These are phyloP conservation scores for Chaetomium olivaceum DNA, from an alignment of 2,329 filamentous ascomycete genomes.

Conservation along the genomic window DNA sequence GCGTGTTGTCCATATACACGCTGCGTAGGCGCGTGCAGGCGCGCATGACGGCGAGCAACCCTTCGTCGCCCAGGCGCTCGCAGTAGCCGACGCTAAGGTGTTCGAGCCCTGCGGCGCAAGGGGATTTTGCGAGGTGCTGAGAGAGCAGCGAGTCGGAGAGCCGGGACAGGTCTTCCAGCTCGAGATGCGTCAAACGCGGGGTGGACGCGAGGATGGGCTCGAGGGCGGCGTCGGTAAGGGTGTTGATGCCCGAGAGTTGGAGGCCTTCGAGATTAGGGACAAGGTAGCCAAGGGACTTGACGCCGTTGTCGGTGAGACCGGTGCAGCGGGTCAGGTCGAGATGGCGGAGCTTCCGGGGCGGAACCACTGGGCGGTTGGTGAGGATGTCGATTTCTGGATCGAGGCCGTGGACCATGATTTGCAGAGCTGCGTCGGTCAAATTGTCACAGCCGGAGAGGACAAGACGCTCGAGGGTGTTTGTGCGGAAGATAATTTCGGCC, in stretches of 20 bases:
- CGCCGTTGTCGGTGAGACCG: slow-evolving; percentile 68
- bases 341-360: slow-evolving; percentile 76
- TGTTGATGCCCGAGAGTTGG: slow-evolving; percentile 75
- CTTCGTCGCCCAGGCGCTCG: slow-evolving; percentile 77
- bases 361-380: slow-evolving; percentile 72
- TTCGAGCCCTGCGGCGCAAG: slow-evolving; percentile 69
- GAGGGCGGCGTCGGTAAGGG: slow-evolving; percentile 72
- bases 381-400: slow-evolving; percentile 80
- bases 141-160: slow-evolving; percentile 74
- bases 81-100: slow-evolving; percentile 91
- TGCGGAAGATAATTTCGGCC: slow-evolving; percentile 72
- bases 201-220: slow-evolving; percentile 72
- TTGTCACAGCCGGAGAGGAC: slow-evolving; percentile 78
- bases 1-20: slow-evolving; percentile 90
- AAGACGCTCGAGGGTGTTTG: slow-evolving; percentile 80
- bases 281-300: slow-evolving; percentile 71
- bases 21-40: slow-evolving; percentile 68
- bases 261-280: slow-evolving; percentile 80
- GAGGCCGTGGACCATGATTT: slow-evolving; percentile 71
- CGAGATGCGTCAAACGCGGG: slow-evolving; percentile 78
- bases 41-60: slow-evolving; percentile 81
- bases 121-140: slow-evolving; percentile 72
- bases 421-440: slow-evolving; percentile 72
- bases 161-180: slow-evolving; percentile 80
- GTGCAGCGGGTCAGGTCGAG: slow-evolving; percentile 81